Evolutionary conservation across 1,139 yeast species (phyloP).

Genomic region (Zygoascus hellenicus): DNA sequence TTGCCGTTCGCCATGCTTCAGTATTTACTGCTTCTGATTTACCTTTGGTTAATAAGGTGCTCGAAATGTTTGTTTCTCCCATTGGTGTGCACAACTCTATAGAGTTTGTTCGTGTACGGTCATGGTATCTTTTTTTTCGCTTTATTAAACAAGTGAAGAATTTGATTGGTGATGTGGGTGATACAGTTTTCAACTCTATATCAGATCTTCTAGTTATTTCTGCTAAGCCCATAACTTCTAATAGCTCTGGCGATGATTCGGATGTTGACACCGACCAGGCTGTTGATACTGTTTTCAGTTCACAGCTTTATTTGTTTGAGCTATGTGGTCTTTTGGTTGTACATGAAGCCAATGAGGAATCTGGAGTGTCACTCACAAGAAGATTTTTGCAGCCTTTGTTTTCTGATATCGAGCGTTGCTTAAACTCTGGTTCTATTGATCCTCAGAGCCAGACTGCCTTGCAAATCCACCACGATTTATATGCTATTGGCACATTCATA

Average conservation of each 20-base stretch:
- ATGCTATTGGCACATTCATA: constrained; percentile 87
- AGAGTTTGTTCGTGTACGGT: constrained; percentile 61
- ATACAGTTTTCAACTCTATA: constrained; percentile 46
- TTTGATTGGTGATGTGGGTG: constrained; percentile 43
- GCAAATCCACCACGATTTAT: constrained; percentile 78
- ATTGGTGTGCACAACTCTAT: constrained; percentile 72
- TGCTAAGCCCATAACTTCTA: constrained; percentile 47
- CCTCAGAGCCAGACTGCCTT: constrained; percentile 38
- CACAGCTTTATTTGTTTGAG: constrained; percentile 80
- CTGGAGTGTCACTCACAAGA: constrained; percentile 24
- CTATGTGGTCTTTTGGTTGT: constrained; percentile 34
- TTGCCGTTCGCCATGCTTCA: constrained; percentile 71
- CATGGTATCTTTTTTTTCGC: constrained; percentile 87
- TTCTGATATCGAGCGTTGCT: constrained; percentile 56
- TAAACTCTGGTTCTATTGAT: constrained; percentile 15
- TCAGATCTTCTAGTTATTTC: constrained; percentile 51
- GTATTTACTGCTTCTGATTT: constrained; percentile 46
- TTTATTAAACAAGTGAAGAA: constrained; percentile 76
- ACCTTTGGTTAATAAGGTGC: constrained; percentile 54
- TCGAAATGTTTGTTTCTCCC: constrained; percentile 73
- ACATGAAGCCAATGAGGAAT: constrained; percentile 35
- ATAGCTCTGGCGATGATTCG: constrained; percentile 38
- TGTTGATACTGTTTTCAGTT: constrained; percentile 63
- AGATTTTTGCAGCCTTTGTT: constrained; percentile 74
- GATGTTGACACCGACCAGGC: constrained; percentile 40